phyloP scores from a whole-genome alignment of 2,329 filamentous ascomycete genomes.

The Colletotrichum navitas region DNA sequence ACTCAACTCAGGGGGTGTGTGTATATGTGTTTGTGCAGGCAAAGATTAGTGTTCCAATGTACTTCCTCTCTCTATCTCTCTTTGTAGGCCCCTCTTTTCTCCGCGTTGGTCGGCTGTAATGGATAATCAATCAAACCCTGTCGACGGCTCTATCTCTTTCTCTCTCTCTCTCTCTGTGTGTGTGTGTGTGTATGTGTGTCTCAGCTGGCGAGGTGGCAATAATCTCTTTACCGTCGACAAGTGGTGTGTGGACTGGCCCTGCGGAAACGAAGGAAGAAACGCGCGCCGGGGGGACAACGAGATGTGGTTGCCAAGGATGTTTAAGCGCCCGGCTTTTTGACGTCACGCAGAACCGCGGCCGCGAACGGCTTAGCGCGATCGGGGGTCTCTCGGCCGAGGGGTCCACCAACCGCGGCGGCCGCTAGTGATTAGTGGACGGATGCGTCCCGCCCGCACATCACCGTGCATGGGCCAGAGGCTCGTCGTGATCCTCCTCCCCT shows the following conservation, averaged over 20 bases:
- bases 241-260: not conserved
- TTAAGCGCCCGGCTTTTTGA: constrained; percentile 42
- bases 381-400: constrained; percentile 26
- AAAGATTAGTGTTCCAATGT: not conserved
- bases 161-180: too few species aligned
- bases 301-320: constrained; percentile 31
- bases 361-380: constrained; percentile 33
- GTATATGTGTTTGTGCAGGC: not conserved
- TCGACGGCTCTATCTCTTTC: not conserved
- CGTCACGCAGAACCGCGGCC: constrained; percentile 32
- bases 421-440: constrained; percentile 38
- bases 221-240: not conserved
- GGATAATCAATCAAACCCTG: not conserved
- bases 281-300: constrained; percentile 5
- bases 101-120: not conserved
- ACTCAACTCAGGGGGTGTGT: not conserved
- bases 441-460: constrained; percentile 28
- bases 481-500: constrained; percentile 1
- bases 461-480: constrained; percentile 29
- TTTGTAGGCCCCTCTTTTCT: not conserved
- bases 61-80: not conserved
- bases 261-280: constrained; percentile 35
- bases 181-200: not conserved
- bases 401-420: constrained; percentile 25
- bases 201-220: too few species aligned